Conservation (phyloP, 106 monocot genomes). For the Phalaenopsis aphrodite region DNA sequence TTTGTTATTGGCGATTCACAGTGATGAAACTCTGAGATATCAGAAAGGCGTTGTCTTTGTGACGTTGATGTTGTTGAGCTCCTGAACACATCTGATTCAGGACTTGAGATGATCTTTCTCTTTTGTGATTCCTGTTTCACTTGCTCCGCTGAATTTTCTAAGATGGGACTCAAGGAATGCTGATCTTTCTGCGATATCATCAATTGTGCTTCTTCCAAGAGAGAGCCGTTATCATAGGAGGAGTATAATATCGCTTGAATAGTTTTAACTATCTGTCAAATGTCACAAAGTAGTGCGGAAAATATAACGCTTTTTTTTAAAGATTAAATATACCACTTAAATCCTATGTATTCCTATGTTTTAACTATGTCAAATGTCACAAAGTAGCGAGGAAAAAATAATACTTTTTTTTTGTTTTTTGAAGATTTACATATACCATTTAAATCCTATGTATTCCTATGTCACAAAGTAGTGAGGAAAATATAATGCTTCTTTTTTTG, state of each 20-base stretch:
- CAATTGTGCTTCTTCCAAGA: constrained; percentile 51
- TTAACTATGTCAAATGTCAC: too few relatives aligned
- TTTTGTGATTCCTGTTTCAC: constrained; percentile 49
- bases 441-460: too few relatives aligned
- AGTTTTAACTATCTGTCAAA: constrained; percentile 42
- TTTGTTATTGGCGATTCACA: constrained; percentile 43
- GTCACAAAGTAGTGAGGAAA: too few relatives aligned
- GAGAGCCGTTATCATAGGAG: constrained; percentile 28
- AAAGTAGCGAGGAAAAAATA: too few relatives aligned
- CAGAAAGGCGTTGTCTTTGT: constrained; percentile 71
- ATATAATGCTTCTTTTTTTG: too few relatives aligned
- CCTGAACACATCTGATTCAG: constrained; percentile 56
- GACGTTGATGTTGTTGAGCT: constrained; percentile 38
- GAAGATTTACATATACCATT: too few relatives aligned
- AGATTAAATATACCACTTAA: too few relatives aligned
- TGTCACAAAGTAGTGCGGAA: not conserved
- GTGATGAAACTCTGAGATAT: constrained; percentile 49
- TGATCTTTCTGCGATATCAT: constrained; percentile 41
- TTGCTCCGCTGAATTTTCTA: constrained; percentile 31
- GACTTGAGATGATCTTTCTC: constrained; percentile 60
- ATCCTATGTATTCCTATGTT: too few relatives aligned
- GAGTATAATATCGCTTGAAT: constrained; percentile 80
- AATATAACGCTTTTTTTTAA: too few relatives aligned
- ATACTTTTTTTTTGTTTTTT: too few relatives aligned
- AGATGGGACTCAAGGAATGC: constrained; percentile 44